Evolutionary conservation across 106 monocot species (phyloP), one percentile per base, ranked within the genome.

Genomic region (Acorus gramineus): DNA sequence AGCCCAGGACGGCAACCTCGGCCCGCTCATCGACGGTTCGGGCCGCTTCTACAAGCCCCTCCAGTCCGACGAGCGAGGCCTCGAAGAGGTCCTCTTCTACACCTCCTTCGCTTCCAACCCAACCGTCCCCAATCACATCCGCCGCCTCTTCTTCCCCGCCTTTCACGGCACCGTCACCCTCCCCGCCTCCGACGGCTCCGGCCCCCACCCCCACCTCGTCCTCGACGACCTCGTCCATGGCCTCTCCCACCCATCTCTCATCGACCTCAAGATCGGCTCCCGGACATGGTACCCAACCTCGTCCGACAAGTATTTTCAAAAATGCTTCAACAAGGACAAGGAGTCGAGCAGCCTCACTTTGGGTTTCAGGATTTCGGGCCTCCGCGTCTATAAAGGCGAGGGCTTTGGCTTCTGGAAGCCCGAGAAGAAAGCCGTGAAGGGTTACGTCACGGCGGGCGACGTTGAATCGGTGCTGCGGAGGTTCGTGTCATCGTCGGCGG

Each of bases 1-100:
- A 3, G 85, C 80, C 43, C 45, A 8, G 0, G 45, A 46, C 6
- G 85, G 78, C 52, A 46, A 69, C 46, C 75, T 85, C n/a, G 88
- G 93, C 50, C 89, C 93, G 0, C 83, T 93, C 13, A 49, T 83
- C 62, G 89, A 93, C 57, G 78, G 65, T 42, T 47, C 67, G 0
- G 93, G 89, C 8, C 71, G 73, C 14, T 93, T 93, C 74, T 89
- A 74, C 89, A 93, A 93, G 79, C 93, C 93, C 9, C 74, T 93
- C 53, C 82, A 89, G 71, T 51, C 14, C 57, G 61, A 77, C n/a
- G 75, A 60, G 57, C 89, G 93, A n/a, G 93, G 88, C 5, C 44
- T 57, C 47, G 10, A 56, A 50, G 93, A 93, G 77, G 50, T 76
- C 70, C 42, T 68, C 66, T 93, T 93, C 83, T 93, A 93, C 83